phyloP scores from a whole-genome alignment of 1,284 basidiomycete genomes.

The Ganoderma boninense region DNA sequence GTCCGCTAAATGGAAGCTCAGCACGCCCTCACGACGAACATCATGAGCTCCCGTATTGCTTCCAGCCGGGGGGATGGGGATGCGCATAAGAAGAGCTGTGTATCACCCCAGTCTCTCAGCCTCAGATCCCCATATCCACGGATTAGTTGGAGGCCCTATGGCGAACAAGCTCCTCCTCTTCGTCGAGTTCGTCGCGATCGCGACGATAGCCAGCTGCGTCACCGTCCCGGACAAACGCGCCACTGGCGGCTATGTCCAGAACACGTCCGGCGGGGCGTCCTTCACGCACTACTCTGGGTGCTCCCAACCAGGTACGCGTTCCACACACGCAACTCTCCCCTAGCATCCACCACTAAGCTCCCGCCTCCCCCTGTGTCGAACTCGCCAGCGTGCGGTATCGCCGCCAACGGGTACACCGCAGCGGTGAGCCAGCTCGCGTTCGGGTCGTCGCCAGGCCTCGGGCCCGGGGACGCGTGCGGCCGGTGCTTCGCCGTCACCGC shows the following conservation, averaged over 20 bases:
- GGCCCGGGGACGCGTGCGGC: constrained; percentile 67
- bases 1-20: not conserved
- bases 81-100: constrained; percentile 7
- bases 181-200: constrained; percentile 29
- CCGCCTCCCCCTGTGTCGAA: not conserved
- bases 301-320: constrained; percentile 48
- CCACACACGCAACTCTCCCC: not conserved
- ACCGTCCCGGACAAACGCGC: constrained; percentile 40
- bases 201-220: constrained; percentile 29
- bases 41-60: not conserved
- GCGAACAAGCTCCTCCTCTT: constrained; percentile 17
- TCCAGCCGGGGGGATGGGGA: not conserved
- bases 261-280: constrained; percentile 56
- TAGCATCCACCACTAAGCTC: not conserved
- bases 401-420: constrained; percentile 60
- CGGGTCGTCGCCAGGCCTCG: constrained; percentile 56
- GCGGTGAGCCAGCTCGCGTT: constrained; percentile 65
- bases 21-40: not conserved
- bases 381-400: constrained; percentile 58
- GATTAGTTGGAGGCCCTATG: not conserved
- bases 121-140: not conserved
- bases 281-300: constrained; percentile 67
- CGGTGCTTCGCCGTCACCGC: constrained; percentile 64
- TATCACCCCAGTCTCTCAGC: not conserved
- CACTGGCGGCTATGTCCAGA: constrained; percentile 61